These are phyloP conservation scores for Elongisporangium prolatum DNA, from an alignment of 352 stramenopile genomes.

Conservation along the genomic window DNA sequence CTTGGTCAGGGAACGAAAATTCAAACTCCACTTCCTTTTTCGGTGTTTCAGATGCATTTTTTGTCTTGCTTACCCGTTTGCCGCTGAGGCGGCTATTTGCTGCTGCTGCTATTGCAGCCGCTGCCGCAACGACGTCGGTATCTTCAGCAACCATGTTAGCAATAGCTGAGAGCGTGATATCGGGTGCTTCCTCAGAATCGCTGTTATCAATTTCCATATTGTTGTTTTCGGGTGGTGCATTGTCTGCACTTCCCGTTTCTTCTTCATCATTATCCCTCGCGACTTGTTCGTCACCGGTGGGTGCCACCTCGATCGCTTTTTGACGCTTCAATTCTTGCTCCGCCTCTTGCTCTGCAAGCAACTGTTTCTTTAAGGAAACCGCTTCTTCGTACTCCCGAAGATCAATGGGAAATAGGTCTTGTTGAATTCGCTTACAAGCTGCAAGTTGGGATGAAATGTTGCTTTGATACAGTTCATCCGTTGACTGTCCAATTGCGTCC, in stretches of 20 bases:
- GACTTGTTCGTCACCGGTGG: conserved; percentile 12
- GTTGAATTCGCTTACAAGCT: conserved; percentile 58
- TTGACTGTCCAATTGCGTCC: conserved; percentile 38
- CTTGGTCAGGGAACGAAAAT: conserved; percentile 62
- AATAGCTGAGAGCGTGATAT: conserved; percentile 78
- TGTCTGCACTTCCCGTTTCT: conserved; percentile 19
- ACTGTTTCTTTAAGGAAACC: conserved; percentile 31
- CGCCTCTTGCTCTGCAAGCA: conserved; percentile 36
- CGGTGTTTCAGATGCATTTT: conserved; percentile 3
- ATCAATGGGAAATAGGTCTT: conserved; percentile 62
- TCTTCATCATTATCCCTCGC: conserved; percentile 10
- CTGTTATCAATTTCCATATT: conserved; percentile 85
- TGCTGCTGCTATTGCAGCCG: conserved; percentile 36
- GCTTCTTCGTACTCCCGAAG: conserved; percentile 65
- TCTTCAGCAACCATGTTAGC: conserved; percentile 87
- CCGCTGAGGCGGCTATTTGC: conserved; percentile 5
- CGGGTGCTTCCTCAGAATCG: conserved; percentile 66
- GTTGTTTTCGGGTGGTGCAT: conserved; percentile 21
- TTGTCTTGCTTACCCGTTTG: conserved; percentile 9
- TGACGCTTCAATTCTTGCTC: conserved; percentile 41
- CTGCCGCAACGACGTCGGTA: conserved; percentile 54
- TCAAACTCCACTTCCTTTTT: conserved; percentile 44
- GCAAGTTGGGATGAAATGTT: conserved; percentile 32
- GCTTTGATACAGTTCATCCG: conserved; percentile 44
- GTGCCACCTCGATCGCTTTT: conserved; percentile 34